Percentiles rank a stretch among this genome's conserved stretches.
These are phyloP conservation scores for Plasmodium vivax DNA, from an alignment of 169 alveolate species.

Conservation along the genomic window DNA sequence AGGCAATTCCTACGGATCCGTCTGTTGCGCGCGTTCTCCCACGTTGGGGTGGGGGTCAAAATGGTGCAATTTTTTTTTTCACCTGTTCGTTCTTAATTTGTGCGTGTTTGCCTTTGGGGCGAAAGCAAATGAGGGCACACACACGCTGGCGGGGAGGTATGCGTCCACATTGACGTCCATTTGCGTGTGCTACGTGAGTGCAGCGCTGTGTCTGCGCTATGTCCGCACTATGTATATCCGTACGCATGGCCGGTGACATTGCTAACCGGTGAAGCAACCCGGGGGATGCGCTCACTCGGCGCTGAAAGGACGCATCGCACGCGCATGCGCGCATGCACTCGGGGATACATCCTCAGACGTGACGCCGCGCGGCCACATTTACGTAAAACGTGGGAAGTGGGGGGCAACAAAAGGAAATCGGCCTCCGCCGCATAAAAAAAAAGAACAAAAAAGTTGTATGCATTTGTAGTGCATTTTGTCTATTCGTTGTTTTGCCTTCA, in stretches of 20 bases:
- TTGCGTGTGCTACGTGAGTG: not conserved
- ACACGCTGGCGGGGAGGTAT: not conserved
- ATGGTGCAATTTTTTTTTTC: not conserved
- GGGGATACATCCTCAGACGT: not conserved
- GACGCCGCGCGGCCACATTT: not conserved
- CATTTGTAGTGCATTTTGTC: not conserved
- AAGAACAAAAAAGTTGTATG: constrained; percentile 2
- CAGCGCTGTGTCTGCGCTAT: no score
- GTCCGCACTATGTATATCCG: not conserved
- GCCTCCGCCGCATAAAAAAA: not conserved
- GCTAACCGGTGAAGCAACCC: not conserved
- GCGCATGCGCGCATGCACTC: not conserved
- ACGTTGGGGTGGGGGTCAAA: not conserved
- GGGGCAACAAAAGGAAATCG: not conserved
- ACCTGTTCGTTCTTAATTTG: not conserved
- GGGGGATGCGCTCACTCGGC: not conserved
- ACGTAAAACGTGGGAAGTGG: not conserved
- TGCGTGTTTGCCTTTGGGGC: not conserved
- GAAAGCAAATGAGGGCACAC: not conserved
- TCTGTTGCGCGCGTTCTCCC: not conserved
- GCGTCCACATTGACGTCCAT: not conserved
- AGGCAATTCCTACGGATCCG: not conserved
- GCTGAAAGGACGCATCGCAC: not conserved
- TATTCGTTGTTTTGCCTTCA: not conserved
- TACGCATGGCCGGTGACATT: not conserved